A percentile compares a stretch with the other conserved stretches of the same genome.
Evolutionary conservation across 805 yeast genomes (phyloP).

Genomic region (Myxozyma sirexii): DNA sequence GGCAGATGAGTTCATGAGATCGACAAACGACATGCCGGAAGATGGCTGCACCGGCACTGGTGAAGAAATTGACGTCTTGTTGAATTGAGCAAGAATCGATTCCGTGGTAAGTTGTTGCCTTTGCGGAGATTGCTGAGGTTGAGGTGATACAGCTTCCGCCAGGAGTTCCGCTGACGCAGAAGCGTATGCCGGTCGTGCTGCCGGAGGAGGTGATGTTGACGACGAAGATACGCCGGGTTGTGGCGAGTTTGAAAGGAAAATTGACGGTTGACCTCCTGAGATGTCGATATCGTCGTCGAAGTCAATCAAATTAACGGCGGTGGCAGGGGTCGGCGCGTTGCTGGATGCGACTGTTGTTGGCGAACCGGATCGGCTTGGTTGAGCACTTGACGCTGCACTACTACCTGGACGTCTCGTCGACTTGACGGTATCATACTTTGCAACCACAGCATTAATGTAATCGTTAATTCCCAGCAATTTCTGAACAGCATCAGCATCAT

Average conservation of each 20-base stretch:
- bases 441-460: conserved; percentile 66
- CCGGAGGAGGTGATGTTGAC: not conserved
- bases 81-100: conserved; percentile 19
- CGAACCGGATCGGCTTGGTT: conserved; percentile 11
- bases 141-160: not conserved
- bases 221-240: conserved; percentile 9
- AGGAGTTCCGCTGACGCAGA: not conserved
- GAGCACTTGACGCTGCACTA: conserved; percentile 20
- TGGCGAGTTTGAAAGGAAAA: conserved; percentile 24
- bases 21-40: not conserved
- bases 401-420: conserved; percentile 50
- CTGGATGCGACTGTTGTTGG: not conserved
- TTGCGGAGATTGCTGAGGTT: conserved; percentile 11
- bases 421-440: conserved; percentile 66
- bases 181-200: not conserved
- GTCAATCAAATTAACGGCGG: conserved; percentile 61
- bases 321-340: conserved; percentile 44
- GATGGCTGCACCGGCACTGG: not conserved
- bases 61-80: conserved; percentile 1
- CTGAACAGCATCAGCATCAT: conserved; percentile 63
- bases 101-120: conserved; percentile 7
- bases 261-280: conserved; percentile 12
- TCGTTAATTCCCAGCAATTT: conserved; percentile 73
- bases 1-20: not conserved
- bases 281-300: conserved; percentile 59